Conservation (phyloP, 2,329 filamentous ascomycete species). For the Monosporascus sp. region DNA sequence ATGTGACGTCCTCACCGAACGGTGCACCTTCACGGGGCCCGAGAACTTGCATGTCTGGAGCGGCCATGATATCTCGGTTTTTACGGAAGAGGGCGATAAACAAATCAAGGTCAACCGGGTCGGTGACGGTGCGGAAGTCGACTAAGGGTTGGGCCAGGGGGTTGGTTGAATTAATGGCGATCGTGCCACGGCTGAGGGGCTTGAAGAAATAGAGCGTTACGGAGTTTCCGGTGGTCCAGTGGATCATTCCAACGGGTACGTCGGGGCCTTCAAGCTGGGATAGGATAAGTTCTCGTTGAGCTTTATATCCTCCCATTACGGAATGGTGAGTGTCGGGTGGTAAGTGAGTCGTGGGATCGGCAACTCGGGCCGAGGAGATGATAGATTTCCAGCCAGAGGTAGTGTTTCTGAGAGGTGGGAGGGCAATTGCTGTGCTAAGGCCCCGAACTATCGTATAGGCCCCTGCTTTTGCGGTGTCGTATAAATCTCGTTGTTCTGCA, state of each 20-base stretch:
- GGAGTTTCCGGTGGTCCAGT: constrained; percentile 25
- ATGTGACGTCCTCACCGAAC: constrained; percentile 9
- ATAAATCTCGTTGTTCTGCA: constrained; percentile 25
- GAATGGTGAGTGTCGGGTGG: constrained; percentile 26
- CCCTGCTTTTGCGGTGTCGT: constrained; percentile 14
- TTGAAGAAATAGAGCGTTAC: constrained; percentile 30
- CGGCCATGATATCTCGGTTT: constrained; percentile 22
- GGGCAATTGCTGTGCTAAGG: constrained; percentile 14
- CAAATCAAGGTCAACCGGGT: constrained; percentile 32
- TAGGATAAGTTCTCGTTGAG: constrained; percentile 29
- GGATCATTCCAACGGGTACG: constrained; percentile 23
- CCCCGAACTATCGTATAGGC: constrained; percentile 9
- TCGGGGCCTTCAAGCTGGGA: constrained; percentile 23
- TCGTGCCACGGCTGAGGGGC: constrained; percentile 34
- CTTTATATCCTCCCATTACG: constrained; percentile 32
- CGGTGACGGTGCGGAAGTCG: constrained; percentile 33
- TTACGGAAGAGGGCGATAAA: constrained; percentile 29
- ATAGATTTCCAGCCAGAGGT: constrained; percentile 24
- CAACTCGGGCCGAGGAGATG: constrained; percentile 19
- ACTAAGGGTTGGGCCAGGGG: constrained; percentile 29
- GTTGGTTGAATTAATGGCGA: constrained; percentile 31
- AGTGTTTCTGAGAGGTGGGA: constrained; percentile 28
- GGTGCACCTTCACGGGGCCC: constrained; percentile 7
- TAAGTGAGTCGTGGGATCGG: constrained; percentile 30
- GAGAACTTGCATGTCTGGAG: constrained; percentile 6